A percentile compares a stretch with the other conserved stretches of the same genome.
Evolutionary conservation across 1,139 yeast genomes (phyloP).

Genomic region (Pichia cactophila): DNA sequence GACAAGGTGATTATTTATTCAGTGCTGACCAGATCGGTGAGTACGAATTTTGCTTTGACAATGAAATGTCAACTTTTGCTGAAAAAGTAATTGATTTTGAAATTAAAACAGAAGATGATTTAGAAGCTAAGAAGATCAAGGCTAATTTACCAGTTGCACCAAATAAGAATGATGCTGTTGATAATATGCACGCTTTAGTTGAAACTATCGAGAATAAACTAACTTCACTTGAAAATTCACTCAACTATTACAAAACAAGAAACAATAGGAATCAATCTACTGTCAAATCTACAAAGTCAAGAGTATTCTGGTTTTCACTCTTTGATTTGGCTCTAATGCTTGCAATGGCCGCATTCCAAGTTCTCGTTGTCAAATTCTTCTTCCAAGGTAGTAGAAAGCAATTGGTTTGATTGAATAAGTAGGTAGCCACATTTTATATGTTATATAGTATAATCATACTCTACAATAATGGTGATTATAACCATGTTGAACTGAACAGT

Average conservation of each 20-base stretch:
- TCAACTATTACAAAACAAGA: constrained; percentile 86
- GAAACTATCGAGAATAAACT: constrained; percentile 61
- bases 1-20: constrained; percentile 82
- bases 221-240: constrained; percentile 52
- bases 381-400: constrained; percentile 82
- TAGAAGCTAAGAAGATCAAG: constrained; percentile 31
- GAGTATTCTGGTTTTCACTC: constrained; percentile 79
- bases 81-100: constrained; percentile 90
- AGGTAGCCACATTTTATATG: background rate
- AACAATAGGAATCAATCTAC: constrained; percentile 88
- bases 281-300: constrained; percentile 77
- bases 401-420: constrained; percentile 40
- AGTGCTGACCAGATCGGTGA: constrained; percentile 69
- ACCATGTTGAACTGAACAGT: too few species aligned
- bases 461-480: too few species aligned
- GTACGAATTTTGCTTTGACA: constrained; percentile 86
- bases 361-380: constrained; percentile 75
- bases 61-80: constrained; percentile 79
- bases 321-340: constrained; percentile 77
- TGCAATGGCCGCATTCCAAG: constrained; percentile 80
- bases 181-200: constrained; percentile 53
- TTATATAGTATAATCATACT: too few species aligned
- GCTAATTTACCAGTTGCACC: constrained; percentile 65
- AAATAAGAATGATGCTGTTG: constrained; percentile 48
- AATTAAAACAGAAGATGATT: constrained; percentile 53